phyloP scores from a whole-genome alignment of 352 stramenopile genomes.

The Phytophthora aleatoria region DNA sequence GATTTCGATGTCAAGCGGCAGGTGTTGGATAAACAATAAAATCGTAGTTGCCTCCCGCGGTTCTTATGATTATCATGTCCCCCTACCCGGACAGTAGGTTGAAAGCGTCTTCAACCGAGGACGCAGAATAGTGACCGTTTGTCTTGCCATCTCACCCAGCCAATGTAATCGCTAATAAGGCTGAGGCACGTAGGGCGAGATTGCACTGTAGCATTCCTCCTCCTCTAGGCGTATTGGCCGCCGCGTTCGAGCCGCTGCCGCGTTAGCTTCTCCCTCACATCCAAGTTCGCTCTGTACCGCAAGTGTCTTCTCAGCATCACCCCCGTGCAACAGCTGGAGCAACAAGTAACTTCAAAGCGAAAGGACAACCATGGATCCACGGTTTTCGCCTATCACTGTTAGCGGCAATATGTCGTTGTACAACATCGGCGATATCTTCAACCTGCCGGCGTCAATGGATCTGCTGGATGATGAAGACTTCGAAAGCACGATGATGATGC shows the following conservation, averaged over 20 bases:
- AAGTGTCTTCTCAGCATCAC: slow-evolving; percentile 14
- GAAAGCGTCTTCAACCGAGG: no score
- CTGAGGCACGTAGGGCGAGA: not conserved
- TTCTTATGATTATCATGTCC: no score
- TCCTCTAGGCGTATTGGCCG: not conserved
- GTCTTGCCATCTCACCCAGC: no score
- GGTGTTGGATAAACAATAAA: no score
- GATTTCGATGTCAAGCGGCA: no score
- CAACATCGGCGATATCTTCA: slow-evolving; percentile 55
- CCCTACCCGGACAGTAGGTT: no score
- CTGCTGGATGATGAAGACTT: slow-evolving; percentile 67
- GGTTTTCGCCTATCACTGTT: slow-evolving; percentile 24
- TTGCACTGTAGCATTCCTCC: not conserved
- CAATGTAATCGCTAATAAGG: no score
- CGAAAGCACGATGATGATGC: slow-evolving; percentile 71
- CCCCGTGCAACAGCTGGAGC: not conserved
- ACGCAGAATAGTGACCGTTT: no score
- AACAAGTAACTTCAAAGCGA: slow-evolving; percentile 7
- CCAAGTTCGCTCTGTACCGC: slow-evolving; percentile 35
- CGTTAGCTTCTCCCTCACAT: slow-evolving; percentile 26
- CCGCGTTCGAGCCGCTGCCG: not conserved
- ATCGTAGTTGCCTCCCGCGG: no score
- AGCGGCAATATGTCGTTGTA: not conserved
- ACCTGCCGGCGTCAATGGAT: slow-evolving; percentile 48
- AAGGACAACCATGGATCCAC: slow-evolving; percentile 26